Evolutionary conservation across 2,329 filamentous ascomycete genomes (phyloP).

Genomic region (Stagonosporopsis vannaccii): DNA sequence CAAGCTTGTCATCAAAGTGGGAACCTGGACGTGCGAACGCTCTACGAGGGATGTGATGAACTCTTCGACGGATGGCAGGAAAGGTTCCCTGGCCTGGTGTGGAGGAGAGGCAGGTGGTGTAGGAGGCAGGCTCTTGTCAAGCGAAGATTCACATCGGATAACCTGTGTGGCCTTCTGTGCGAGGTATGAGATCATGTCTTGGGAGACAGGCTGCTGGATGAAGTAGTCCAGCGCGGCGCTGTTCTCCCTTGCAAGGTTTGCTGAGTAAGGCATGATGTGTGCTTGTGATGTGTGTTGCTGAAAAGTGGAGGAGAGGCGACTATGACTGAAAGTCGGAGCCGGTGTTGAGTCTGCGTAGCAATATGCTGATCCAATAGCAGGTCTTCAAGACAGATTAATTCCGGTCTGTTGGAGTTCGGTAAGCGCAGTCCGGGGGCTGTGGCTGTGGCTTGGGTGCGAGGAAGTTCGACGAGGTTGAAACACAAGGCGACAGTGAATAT

Average conservation of each 20-base stretch:
- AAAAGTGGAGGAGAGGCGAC: slow-evolving; percentile 17
- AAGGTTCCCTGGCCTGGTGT: slow-evolving; percentile 58
- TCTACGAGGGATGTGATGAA: slow-evolving; percentile 93
- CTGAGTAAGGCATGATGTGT: slow-evolving; percentile 55
- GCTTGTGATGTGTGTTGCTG: slow-evolving; percentile 23
- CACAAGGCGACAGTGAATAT: slow-evolving; percentile 34
- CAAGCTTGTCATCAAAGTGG: slow-evolving; percentile 94
- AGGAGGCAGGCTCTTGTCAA: slow-evolving; percentile 60
- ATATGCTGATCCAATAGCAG: slow-evolving; percentile 24
- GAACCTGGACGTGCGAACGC: slow-evolving; percentile 94
- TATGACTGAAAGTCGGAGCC: slow-evolving; percentile 16
- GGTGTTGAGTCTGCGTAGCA: slow-evolving; percentile 20
- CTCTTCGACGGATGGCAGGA: slow-evolving; percentile 79
- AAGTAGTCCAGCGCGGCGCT: slow-evolving; percentile 80
- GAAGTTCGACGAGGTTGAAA: slow-evolving; percentile 39
- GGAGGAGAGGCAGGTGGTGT: slow-evolving; percentile 68
- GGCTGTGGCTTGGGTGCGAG: slow-evolving; percentile 37
- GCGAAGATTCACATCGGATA: slow-evolving; percentile 74
- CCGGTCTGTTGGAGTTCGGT: slow-evolving; percentile 42
- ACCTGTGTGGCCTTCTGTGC: slow-evolving; percentile 77
- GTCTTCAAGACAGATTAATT: slow-evolving; percentile 33
- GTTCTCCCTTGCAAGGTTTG: slow-evolving; percentile 62
- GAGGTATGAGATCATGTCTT: slow-evolving; percentile 79
- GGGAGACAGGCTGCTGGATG: slow-evolving; percentile 76
- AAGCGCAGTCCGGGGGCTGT: slow-evolving; percentile 46